phyloP scores from a whole-genome alignment of 75 land plant species.

The Pinus albicaulis region DNA sequence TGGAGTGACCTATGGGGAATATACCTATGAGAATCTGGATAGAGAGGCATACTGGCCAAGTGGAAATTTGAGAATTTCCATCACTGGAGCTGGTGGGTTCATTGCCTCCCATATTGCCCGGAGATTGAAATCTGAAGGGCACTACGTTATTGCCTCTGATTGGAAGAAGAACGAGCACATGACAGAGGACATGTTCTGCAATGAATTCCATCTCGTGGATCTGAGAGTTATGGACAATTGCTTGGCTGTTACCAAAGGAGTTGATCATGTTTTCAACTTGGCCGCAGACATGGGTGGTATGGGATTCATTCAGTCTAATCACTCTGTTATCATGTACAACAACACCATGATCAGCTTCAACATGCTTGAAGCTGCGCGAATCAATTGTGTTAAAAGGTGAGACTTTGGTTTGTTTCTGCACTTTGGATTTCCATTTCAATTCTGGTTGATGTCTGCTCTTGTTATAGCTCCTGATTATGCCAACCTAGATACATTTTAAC shows the following conservation, averaged over 20 bases:
- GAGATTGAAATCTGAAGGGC: slow-evolving; percentile 84
- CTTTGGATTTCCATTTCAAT: too few relatives aligned
- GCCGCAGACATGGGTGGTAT: slow-evolving; percentile 99
- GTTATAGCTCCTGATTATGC: too few relatives aligned
- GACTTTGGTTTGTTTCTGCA: neutral
- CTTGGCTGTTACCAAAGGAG: slow-evolving; percentile 70
- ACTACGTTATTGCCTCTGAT: slow-evolving; percentile 89
- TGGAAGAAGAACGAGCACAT: slow-evolving; percentile 99
- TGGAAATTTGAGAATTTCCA: slow-evolving; percentile 74
- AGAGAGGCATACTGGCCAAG: slow-evolving; percentile 87
- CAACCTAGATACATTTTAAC: too few relatives aligned
- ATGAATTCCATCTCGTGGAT: slow-evolving; percentile 92
- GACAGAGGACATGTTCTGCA: slow-evolving; percentile 96
- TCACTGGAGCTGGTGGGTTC: slow-evolving; percentile 95
- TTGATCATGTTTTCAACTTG: slow-evolving; percentile 84
- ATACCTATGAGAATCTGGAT: slow-evolving; percentile 71
- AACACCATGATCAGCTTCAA: slow-evolving; percentile 98
- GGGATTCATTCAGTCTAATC: slow-evolving; percentile 95
- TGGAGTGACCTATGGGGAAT: slow-evolving; percentile 55
- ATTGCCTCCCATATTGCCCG: too few relatives aligned
- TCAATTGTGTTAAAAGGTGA: slow-evolving; percentile 82
- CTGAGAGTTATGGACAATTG: slow-evolving; percentile 96
- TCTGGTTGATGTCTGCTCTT: too few relatives aligned
- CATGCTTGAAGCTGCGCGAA: slow-evolving; percentile 89
- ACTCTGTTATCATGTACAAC: slow-evolving; percentile 93